Percentiles rank a stretch among this genome's conserved stretches.
These are phyloP conservation scores for Cytospora leucostoma DNA, from an alignment of 2,329 filamentous ascomycete species.

Conservation along the genomic window DNA sequence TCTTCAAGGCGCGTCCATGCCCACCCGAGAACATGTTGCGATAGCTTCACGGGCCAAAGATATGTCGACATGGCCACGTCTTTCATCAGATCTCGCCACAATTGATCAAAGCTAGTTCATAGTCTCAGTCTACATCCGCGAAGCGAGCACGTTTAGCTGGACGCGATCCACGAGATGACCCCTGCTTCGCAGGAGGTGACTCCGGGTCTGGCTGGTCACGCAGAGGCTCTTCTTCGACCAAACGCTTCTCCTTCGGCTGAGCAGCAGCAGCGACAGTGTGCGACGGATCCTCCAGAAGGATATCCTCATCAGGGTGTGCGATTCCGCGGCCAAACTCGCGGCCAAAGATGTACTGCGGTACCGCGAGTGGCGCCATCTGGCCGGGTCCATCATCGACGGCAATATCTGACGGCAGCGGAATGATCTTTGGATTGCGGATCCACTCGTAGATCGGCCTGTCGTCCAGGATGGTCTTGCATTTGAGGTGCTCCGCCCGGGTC, in stretches of 20 bases:
- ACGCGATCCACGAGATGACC: background rate
- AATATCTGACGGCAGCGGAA: slow-evolving; percentile 34
- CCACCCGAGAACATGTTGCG: background rate
- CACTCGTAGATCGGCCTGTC: slow-evolving; percentile 58
- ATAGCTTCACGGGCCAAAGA: background rate
- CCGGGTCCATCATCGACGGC: slow-evolving; percentile 37
- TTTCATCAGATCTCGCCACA: too few relatives aligned
- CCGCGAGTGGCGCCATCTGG: slow-evolving; percentile 51
- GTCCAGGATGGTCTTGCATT: slow-evolving; percentile 59
- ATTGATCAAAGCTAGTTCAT: background rate
- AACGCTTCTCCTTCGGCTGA: background rate
- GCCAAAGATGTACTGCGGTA: slow-evolving; percentile 54
- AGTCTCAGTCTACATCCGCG: background rate
- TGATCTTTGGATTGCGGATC: slow-evolving; percentile 56
- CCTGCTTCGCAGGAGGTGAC: background rate
- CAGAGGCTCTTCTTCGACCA: background rate
- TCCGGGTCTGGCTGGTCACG: background rate
- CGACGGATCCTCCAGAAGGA: slow-evolving; percentile 38
- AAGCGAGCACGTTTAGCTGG: slow-evolving; percentile 14
- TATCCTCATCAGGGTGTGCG: slow-evolving; percentile 48
- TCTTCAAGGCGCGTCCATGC: background rate
- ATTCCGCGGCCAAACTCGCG: slow-evolving; percentile 47
- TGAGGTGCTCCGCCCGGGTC: slow-evolving; percentile 65
- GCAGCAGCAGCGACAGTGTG: background rate
- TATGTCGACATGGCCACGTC: background rate